A percentile compares a stretch with the other conserved stretches of the same genome.
phyloP scores from a whole-genome alignment of 805 yeast species.

The Saccharomycopsis fodiens region DNA sequence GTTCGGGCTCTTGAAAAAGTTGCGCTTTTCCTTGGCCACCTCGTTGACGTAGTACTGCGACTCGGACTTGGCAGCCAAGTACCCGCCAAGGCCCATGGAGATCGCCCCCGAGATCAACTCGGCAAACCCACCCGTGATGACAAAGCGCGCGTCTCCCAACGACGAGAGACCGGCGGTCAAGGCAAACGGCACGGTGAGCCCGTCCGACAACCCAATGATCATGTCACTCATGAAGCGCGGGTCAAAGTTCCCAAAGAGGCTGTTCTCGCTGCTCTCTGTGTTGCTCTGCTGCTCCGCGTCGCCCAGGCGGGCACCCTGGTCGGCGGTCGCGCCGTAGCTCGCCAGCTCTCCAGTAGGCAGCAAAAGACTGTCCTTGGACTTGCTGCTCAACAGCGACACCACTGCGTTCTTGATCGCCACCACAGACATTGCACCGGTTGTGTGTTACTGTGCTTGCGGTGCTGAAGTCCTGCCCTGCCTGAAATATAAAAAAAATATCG shows the following conservation, averaged over 20 bases:
- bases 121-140: conserved; percentile 96
- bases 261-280: conserved; percentile 7
- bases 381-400: not conserved
- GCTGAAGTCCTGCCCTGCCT: too few species aligned
- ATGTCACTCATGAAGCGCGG: conserved; percentile 93
- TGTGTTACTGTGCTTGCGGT: not conserved
- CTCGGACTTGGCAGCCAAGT: conserved; percentile 88
- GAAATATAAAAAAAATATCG: conserved; percentile 1
- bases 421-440: not conserved
- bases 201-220: conserved; percentile 91
- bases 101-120: conserved; percentile 96
- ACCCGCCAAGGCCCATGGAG: conserved; percentile 97
- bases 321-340: not conserved
- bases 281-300: not conserved
- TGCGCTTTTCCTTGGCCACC: conserved; percentile 62
- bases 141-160: conserved; percentile 81
- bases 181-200: conserved; percentile 97
- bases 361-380: not conserved
- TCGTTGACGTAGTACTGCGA: conserved; percentile 64
- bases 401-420: not conserved
- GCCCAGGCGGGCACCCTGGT: not conserved
- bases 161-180: conserved; percentile 92
- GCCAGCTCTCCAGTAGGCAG: not conserved
- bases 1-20: conserved; percentile 58
- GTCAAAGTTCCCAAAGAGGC: conserved; percentile 50